These are phyloP conservation scores for Drechslera avenae DNA, from an alignment of 2,329 filamentous ascomycete species.

Conservation along the genomic window DNA sequence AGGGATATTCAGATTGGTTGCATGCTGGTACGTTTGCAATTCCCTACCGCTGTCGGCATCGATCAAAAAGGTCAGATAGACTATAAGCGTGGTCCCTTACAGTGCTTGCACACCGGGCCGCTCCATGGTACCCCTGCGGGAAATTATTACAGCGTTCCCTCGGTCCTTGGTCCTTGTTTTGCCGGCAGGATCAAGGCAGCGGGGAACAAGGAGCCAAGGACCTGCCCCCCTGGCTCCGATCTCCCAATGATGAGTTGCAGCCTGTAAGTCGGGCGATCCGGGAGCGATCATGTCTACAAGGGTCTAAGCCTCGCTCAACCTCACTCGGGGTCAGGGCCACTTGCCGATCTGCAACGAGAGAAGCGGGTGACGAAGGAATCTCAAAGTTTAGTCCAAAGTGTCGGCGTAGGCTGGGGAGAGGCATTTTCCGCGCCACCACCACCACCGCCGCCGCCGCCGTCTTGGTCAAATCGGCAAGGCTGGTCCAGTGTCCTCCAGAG, in stretches of 20 bases:
- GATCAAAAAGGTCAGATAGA: background rate
- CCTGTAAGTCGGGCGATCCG: constrained; percentile 14
- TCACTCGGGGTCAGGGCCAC: too few relatives aligned
- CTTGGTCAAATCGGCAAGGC: too few relatives aligned
- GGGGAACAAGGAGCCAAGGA: background rate
- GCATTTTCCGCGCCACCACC: background rate
- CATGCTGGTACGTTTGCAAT: too few relatives aligned
- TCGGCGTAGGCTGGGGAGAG: background rate
- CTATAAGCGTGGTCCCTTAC: background rate
- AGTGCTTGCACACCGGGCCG: constrained; percentile 3
- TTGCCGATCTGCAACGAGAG: too few relatives aligned
- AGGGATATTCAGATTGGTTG: too few relatives aligned
- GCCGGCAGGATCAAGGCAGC: constrained; percentile 1
- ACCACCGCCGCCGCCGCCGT: too few relatives aligned
- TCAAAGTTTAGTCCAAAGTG: background rate
- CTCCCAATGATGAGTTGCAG: constrained; percentile 14
- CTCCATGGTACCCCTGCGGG: constrained; percentile 8
- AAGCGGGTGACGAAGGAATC: background rate
- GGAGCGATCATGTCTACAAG: constrained; percentile 6
- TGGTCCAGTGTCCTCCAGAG: background rate
- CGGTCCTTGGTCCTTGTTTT: background rate
- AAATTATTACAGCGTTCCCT: background rate
- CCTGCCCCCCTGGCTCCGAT: constrained; percentile 8
- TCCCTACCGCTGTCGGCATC: too few relatives aligned
- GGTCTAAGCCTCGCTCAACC: constrained; percentile 11